Evolutionary conservation across 139 green algal genomes (phyloP).

Genomic region (Chlorella sp.): DNA sequence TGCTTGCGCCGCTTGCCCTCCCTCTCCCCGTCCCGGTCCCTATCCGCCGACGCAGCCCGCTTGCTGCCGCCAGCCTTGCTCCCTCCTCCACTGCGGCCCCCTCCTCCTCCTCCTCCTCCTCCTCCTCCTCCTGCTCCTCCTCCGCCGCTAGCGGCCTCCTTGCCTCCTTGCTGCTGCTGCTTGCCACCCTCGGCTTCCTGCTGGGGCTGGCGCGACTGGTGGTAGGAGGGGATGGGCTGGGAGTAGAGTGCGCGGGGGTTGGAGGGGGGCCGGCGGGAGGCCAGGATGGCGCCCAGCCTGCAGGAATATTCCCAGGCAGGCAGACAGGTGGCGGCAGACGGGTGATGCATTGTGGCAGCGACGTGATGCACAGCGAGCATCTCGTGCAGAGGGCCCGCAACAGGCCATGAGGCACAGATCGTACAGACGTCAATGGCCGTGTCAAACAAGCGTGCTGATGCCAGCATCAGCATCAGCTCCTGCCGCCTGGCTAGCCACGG

Average conservation of each 20-base stretch:
- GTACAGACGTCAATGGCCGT: not conserved
- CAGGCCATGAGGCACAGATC: not conserved
- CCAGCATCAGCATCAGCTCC: not conserved
- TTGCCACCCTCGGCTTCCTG: no score
- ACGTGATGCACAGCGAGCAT: not conserved
- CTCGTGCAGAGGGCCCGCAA: not conserved
- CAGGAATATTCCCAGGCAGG: not conserved
- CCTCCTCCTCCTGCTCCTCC: no score
- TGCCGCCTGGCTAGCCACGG: no score
- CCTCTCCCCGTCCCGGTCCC: no score
- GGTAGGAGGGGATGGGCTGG: not conserved
- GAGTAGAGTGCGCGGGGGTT: not conserved
- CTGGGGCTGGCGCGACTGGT: no score
- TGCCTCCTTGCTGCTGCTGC: no score
- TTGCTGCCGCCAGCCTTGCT: no score
- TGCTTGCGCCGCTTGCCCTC: no score
- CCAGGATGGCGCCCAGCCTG: slow-evolving; percentile 10
- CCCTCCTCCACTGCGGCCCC: no score
- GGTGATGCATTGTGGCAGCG: not conserved
- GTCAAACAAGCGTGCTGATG: not conserved
- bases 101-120: no score
- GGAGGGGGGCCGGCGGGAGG: slow-evolving; percentile 3
- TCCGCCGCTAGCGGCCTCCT: no score
- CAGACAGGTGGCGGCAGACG: not conserved
- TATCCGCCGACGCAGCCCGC: no score